Base-by-base conservation (phyloP, 345 rosid genomes). In the Cardamine occulta region DNA sequence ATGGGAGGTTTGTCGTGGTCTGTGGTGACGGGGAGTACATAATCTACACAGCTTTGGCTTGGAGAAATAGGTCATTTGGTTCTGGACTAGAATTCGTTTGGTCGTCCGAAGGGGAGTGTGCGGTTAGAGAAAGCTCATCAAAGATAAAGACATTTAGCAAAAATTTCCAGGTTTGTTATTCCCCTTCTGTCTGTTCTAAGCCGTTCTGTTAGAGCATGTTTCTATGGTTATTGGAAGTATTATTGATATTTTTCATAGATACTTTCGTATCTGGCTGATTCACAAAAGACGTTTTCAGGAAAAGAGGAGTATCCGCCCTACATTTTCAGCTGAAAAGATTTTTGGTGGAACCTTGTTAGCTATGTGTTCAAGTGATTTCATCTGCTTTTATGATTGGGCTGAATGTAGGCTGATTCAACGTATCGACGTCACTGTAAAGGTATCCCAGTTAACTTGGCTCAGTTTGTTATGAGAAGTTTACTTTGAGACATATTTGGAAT, bases 51-150 rank as follows among this genome's bases (percentile, higher is more conserved):
- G 98, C 99, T 76, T 73, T 96, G 82, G 99, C 99, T 28, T 96
- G 99, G 99, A 93, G 99, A 85, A 96, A 96, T 79, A 88, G 97
- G 84, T 96, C 99, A 52, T 96, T 93, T 87, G 99, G 99, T 66
- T 91, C 99, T 24, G 98, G 97, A 19, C 73, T 96, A 82, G 99
- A 96, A 82, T 91, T 93, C 26, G 96, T 82, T 63, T 96, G 99
- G 99, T 96, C 99, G 17, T 84, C 93, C 14, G 99, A 96, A 35
- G 98, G 99, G 63, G 99, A 96, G 80, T 96, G 86, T 85, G 99
- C 98, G 75, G 95, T 91, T 65, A 87, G 96, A 82, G 99, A 96
- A 85, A 96, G 97, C 79, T 84, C 98, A 60, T 88, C 99, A 73
- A 93, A 86, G 89, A 87, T 96, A 28, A 96, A 91, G 84, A 72